Percentiles rank a stretch among this genome's conserved stretches.
phyloP scores from a whole-genome alignment of 352 stramenopile species.

The Pseudoperonospora humuli region DNA sequence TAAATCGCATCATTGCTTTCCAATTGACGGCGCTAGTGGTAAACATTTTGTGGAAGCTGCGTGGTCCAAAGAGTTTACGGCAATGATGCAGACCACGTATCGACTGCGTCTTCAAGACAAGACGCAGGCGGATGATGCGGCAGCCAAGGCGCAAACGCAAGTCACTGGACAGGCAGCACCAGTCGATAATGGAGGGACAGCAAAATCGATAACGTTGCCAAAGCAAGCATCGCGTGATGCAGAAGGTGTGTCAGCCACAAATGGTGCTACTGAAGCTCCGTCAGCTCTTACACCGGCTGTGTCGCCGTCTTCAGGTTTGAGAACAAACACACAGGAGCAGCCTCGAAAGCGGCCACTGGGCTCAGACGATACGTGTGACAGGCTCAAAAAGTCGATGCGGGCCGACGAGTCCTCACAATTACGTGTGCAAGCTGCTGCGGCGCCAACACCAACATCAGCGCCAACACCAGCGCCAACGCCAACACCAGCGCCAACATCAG shows the following conservation, averaged over 20 bases:
- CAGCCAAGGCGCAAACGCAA: constrained; percentile 4
- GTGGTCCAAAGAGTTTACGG: constrained; percentile 33
- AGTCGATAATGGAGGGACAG: not conserved
- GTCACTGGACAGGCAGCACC: constrained; percentile 1
- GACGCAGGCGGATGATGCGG: constrained; percentile 6
- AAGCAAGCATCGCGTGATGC: not conserved
- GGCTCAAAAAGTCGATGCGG: constrained; percentile 11
- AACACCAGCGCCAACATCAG: constrained; percentile 1
- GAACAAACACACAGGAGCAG: constrained; percentile 4
- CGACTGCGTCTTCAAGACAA: constrained; percentile 25
- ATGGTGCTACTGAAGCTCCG: constrained; percentile 1
- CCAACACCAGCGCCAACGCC: not conserved
- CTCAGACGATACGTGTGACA: constrained; percentile 8
- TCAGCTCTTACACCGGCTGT: not conserved
- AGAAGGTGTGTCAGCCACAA: not conserved
- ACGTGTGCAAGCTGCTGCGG: not conserved
- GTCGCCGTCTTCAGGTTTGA: constrained; percentile 1
- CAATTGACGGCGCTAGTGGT: constrained; percentile 45
- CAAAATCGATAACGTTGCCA: not conserved
- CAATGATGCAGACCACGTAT: constrained; percentile 25
- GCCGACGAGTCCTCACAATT: not conserved
- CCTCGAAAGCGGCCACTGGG: constrained; percentile 26
- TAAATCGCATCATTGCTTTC: constrained; percentile 41
- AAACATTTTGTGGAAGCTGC: constrained; percentile 35
- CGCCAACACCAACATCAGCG: not conserved